These are phyloP conservation scores for Cercospora brassicicola DNA, from an alignment of 2,329 filamentous ascomycete species.

Conservation along the genomic window DNA sequence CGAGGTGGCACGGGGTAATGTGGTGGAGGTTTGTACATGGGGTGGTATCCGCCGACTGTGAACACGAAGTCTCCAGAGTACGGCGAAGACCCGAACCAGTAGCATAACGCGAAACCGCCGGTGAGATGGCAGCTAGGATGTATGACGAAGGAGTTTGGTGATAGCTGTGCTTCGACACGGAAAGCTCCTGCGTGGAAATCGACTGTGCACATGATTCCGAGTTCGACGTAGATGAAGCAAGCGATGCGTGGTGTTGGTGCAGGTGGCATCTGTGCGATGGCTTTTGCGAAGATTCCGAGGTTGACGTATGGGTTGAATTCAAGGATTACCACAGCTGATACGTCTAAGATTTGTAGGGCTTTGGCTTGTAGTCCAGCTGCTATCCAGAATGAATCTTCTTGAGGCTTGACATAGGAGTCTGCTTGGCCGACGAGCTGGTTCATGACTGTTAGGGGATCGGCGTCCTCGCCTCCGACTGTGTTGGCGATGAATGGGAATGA, in stretches of 20 bases:
- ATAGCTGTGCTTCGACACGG: slow-evolving; percentile 5
- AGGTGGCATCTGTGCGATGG: slow-evolving; percentile 14
- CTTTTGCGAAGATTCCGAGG: slow-evolving; percentile 15
- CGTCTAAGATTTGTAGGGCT: slow-evolving; percentile 9
- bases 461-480: not conserved
- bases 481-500: slow-evolving; percentile 14
- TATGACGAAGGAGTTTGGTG: slow-evolving; percentile 14
- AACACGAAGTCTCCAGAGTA: not conserved
- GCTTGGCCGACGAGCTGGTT: slow-evolving; percentile 2
- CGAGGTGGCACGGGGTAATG: not conserved
- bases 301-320: slow-evolving; percentile 12
- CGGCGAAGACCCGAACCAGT: not conserved
- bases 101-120: not conserved
- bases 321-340: slow-evolving; percentile 7
- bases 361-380: slow-evolving; percentile 14
- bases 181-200: slow-evolving; percentile 9
- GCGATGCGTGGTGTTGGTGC: not conserved
- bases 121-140: not conserved
- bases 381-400: slow-evolving; percentile 12
- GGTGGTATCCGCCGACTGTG: not conserved
- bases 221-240: slow-evolving; percentile 9
- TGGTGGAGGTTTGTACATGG: not conserved
- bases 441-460: slow-evolving; percentile 10
- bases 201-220: slow-evolving; percentile 4
- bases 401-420: slow-evolving; percentile 2